A percentile compares a stretch with the other conserved stretches of the same genome.
Conservation (phyloP, 1,284 basidiomycete genomes). For the Papiliotrema fonsecae region DNA sequence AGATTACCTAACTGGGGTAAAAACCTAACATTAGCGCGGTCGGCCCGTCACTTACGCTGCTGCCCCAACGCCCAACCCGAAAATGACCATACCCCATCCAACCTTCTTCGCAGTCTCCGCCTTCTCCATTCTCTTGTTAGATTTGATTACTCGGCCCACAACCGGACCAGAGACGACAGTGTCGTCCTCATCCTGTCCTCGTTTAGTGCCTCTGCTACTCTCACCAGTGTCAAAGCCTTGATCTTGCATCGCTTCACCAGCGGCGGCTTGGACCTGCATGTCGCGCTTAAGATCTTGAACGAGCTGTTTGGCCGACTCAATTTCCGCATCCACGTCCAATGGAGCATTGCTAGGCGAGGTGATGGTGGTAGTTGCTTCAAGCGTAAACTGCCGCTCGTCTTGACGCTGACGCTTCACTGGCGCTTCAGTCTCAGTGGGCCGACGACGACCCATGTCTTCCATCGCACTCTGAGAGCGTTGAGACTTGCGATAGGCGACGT, state of each 20-base stretch:
- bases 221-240: slow-evolving; percentile 27
- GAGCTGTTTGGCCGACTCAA: slow-evolving; percentile 43
- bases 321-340: slow-evolving; percentile 44
- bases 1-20: slow-evolving; percentile 14
- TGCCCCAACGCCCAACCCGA: slow-evolving; percentile 43
- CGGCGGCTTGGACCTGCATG: slow-evolving; percentile 32
- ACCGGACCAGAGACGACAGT: slow-evolving; percentile 24
- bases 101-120: slow-evolving; percentile 30
- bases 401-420: slow-evolving; percentile 35
- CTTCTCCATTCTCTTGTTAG: slow-evolving; percentile 36
- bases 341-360: slow-evolving; percentile 31
- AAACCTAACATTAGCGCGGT: slow-evolving; percentile 13
- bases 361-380: slow-evolving; percentile 43
- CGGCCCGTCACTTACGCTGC: slow-evolving; percentile 29
- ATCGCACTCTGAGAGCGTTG: slow-evolving; percentile 46
- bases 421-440: slow-evolving; percentile 18
- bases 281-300: slow-evolving; percentile 44
- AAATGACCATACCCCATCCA: slow-evolving; percentile 42
- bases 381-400: slow-evolving; percentile 27
- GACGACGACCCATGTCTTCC: slow-evolving; percentile 30
- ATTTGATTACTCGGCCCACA: slow-evolving; percentile 33
- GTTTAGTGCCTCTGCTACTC: slow-evolving; percentile 37
- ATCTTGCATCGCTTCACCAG: slow-evolving; percentile 41
- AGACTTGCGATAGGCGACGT: slow-evolving; percentile 64
- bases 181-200: slow-evolving; percentile 32